Evolutionary conservation across 139 green algal species (phyloP).

Genomic region (Picochlorum sp.): DNA sequence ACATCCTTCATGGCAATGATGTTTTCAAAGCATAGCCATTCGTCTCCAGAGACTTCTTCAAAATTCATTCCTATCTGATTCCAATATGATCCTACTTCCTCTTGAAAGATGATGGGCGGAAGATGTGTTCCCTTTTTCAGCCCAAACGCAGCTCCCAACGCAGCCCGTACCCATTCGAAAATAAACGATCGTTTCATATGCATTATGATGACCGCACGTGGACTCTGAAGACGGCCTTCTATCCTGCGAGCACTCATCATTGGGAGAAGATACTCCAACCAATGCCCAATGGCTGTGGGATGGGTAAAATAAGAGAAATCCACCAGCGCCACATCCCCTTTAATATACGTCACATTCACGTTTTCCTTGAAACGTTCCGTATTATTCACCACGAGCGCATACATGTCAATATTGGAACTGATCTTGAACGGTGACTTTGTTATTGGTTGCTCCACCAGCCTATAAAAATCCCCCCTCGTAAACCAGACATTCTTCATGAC

Average conservation of each 20-base stretch:
- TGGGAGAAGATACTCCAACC: conserved; percentile 75
- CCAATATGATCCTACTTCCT: conserved; percentile 44
- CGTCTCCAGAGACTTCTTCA: conserved; percentile 36
- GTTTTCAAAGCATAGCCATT: conserved; percentile 70
- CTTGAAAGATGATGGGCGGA: conserved; percentile 65
- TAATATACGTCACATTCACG: conserved; percentile 37
- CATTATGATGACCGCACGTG: conserved; percentile 54
- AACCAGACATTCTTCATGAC: conserved; percentile 58
- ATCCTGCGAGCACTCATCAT: conserved; percentile 46
- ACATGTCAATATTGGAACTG: conserved; percentile 42
- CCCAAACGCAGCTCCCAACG: conserved; percentile 45
- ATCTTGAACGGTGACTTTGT: conserved; percentile 33
- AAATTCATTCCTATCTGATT: conserved; percentile 62
- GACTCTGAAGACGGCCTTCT: conserved; percentile 32
- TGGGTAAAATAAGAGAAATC: conserved; percentile 84
- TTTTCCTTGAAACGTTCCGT: conserved; percentile 18
- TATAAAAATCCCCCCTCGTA: conserved; percentile 63
- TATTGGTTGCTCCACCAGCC: conserved; percentile 52
- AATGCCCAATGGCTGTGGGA: conserved; percentile 82
- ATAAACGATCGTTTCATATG: conserved; percentile 66
- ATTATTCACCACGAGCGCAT: conserved; percentile 39
- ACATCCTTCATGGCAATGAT: conserved; percentile 67
- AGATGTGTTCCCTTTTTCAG: conserved; percentile 39
- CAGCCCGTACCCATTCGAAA: conserved; percentile 70
- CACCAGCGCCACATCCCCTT: conserved; percentile 71